Base-by-base conservation (phyloP, 768 basidiomycete genomes). In the Glaciozyma martinii region DNA sequence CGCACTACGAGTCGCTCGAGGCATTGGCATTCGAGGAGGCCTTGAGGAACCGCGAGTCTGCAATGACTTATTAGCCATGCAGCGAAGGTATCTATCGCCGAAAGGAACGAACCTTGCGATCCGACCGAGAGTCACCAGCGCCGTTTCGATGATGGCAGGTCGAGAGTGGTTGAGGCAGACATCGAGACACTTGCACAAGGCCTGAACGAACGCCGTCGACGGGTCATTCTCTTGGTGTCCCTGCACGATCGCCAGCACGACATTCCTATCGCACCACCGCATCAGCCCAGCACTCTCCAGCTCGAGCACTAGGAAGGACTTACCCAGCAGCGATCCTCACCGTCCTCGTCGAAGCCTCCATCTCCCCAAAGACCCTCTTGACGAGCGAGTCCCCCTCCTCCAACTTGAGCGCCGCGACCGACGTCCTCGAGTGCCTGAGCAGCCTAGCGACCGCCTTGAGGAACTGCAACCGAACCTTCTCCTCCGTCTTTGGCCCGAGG, bases 1-100 rank as follows among this genome's bases (percentile, higher is more conserved):
- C 86, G 86, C 4, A 82, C 80, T 25, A 89, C 80, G 12, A 66
- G 15, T 4, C 62, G 53, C 3, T 59, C 56, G 15, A 70, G 55
- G 3, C 46, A 29, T 40, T 59, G 54, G 53, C 62, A 64, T 42
- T 70, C 65, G 65, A 66, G 62, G 27, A 59, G 32, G 5, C 68
- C 57, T 47, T 64, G 65, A 5, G 65, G 63, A 18, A 62, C 60
- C 3, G 65, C 65, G 18, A 30, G 3, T 46, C 68, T 69, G 57
- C 13, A n/a, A 1, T 12, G 13, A 3, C 25, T 18, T 23, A 16
- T 12, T 8, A 60, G 23, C 15, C 37, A 37, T 19, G 27, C 15
- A 0, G 3, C 18, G 46, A 13, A 12, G 21, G 30, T 19, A 23
- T 1, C 9, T n/a, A 15, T 5, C 32, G 19, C 4, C 12, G 37